Evolutionary conservation across 768 basidiomycete genomes (phyloP), one percentile per base, ranked within the genome.

Genomic region (Suillus tomentosus): DNA sequence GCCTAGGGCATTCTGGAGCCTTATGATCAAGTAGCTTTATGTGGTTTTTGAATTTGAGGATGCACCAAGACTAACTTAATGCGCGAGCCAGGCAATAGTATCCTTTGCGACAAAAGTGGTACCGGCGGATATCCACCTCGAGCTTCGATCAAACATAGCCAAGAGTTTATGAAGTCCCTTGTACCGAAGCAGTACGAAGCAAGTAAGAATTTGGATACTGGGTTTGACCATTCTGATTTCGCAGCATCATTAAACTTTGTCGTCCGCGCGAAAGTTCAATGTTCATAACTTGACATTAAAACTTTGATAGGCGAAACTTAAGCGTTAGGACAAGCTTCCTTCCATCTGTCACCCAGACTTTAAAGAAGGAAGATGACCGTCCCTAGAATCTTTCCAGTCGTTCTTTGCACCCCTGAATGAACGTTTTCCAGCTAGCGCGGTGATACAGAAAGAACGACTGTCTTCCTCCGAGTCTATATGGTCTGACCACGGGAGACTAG

Each of bases 191-290:
- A 54, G 31, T 11, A 54, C 19, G 34, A 54, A 54, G 34, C 10
- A 54, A 19, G 53, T 19, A 27, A 31, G 51, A 19, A 53, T 27
- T 17, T 15, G 27, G 7, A 19, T 51, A 53, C 17, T 53, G 17
- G 9, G 31, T 17, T 19, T 13, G 10, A 13, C 19, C 31, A 6
- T 54, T 54, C 34, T 54, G 31, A n/a, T 34, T n/a, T n/a, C 53
- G 53, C 53, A n/a, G 53, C 11, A 54, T 34, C 34, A 34, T 54
- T 54, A 34, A 54, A 54, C 53, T 54, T 36, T 54, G 11, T 36
- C 31, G 34, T 53, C 15, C 4, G 9, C 27, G 8, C 51, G 17
- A 53, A 53, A 27, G 51, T 53, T 53, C 51, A 47, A 11, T 27
- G 15, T 27, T 31, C 27, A 51, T 17, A 51, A 17, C 24, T 50